A percentile compares a stretch with the other conserved stretches of the same genome.
phyloP scores from a whole-genome alignment of 2,329 filamentous ascomycete species.

The Diaporthe longicolla region DNA sequence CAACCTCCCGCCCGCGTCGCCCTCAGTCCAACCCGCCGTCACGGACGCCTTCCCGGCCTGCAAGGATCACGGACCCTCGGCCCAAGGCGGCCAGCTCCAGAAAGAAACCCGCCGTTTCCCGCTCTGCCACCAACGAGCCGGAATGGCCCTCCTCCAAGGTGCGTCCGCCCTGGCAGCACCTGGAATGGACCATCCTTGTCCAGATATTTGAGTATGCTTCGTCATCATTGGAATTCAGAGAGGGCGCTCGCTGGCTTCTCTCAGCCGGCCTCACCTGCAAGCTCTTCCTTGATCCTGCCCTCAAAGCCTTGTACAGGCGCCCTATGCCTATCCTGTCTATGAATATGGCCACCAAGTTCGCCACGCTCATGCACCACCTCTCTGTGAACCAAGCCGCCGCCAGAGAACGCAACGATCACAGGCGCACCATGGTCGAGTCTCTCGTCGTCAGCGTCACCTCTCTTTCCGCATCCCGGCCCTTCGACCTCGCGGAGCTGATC shows the following conservation, averaged over 20 bases:
- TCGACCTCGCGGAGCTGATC: slow-evolving; percentile 66
- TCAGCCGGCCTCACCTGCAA: slow-evolving; percentile 74
- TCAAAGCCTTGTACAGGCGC: slow-evolving; percentile 79
- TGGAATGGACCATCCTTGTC: slow-evolving; percentile 72
- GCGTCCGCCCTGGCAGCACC: slow-evolving; percentile 49
- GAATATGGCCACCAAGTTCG: slow-evolving; percentile 61
- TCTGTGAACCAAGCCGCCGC: slow-evolving; percentile 53
- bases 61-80: slow-evolving; percentile 24
- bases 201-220: slow-evolving; percentile 80
- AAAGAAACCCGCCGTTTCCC: slow-evolving; percentile 29
- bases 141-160: slow-evolving; percentile 42
- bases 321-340: slow-evolving; percentile 67
- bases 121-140: slow-evolving; percentile 24
- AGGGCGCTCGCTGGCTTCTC: slow-evolving; percentile 72
- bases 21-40: slow-evolving; percentile 4
- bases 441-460: slow-evolving; percentile 77
- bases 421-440: slow-evolving; percentile 73
- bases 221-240: slow-evolving; percentile 64
- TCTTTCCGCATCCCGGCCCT: slow-evolving; percentile 68
- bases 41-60: slow-evolving; percentile 20
- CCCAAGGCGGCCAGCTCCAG: slow-evolving; percentile 21
- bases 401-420: slow-evolving; percentile 74
- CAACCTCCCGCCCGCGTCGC: slow-evolving; percentile 16
- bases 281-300: slow-evolving; percentile 78
- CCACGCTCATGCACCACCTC: slow-evolving; percentile 69